Evolutionary conservation across 495 filamentous ascomycete genomes (phyloP).

Genomic region (Cercophora scortea): DNA sequence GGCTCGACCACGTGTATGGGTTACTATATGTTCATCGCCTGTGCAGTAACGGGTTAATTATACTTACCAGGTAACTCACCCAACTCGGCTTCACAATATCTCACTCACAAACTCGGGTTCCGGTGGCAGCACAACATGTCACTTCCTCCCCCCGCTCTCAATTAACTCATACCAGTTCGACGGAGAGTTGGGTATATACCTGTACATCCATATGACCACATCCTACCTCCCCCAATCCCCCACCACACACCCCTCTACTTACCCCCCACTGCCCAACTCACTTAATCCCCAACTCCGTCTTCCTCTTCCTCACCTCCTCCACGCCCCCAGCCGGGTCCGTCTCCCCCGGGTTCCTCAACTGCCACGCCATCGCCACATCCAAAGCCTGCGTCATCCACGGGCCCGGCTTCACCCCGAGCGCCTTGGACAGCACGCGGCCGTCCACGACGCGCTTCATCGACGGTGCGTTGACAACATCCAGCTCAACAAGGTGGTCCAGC

Average conservation of each 20-base stretch:
- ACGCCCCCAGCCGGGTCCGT: conserved; percentile 54
- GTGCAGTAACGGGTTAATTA: no score
- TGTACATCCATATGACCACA: background rate
- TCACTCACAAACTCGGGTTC: no score
- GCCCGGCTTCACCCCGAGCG: conserved; percentile 55
- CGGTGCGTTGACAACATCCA: conserved; percentile 43
- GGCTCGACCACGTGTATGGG: no score
- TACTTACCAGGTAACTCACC: no score
- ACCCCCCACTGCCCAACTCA: background rate
- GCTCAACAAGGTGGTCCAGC: conserved; percentile 42
- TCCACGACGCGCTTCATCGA: conserved; percentile 54
- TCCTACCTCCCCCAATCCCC: no score
- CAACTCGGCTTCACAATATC: no score
- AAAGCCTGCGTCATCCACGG: conserved; percentile 72
- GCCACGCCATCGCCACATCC: conserved; percentile 71
- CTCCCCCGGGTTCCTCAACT: conserved; percentile 66
- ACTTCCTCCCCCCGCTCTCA: no score
- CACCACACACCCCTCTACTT: no score
- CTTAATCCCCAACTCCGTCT: conserved; percentile 48
- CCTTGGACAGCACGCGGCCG: conserved; percentile 55
- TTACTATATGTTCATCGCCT: no score
- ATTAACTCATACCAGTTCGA: no score
- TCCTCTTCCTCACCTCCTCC: conserved; percentile 51
- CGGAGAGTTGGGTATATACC: background rate
- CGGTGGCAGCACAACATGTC: no score